Evolutionary conservation across 352 stramenopile species (phyloP).

Genomic region (Pythium dissotocum): DNA sequence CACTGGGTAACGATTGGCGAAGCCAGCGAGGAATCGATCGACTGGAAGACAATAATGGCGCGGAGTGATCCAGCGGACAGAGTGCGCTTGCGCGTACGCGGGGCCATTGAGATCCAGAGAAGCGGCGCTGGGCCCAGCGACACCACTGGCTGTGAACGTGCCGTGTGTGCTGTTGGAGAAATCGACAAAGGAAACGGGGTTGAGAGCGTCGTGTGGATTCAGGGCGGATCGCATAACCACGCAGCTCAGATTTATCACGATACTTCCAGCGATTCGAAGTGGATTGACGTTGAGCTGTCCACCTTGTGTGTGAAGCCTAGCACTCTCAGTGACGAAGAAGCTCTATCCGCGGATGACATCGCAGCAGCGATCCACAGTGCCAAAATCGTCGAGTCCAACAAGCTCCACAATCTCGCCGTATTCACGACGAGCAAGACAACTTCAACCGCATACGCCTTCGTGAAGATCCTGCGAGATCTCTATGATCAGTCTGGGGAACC

Average conservation of each 20-base stretch:
- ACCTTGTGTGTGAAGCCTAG: not conserved
- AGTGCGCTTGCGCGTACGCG: constrained; percentile 12
- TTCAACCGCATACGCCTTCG: not conserved
- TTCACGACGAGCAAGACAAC: constrained; percentile 18
- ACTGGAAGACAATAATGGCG: constrained; percentile 1
- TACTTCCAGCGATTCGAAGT: not conserved
- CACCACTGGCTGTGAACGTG: not conserved
- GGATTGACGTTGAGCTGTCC: not conserved
- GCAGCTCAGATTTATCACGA: not conserved
- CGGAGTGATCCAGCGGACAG: not conserved
- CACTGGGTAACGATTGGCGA: not conserved
- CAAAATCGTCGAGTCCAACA: constrained; percentile 1
- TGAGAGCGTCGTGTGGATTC: constrained; percentile 18
- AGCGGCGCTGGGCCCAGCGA: not conserved
- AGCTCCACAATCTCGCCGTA: constrained; percentile 25
- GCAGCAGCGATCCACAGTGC: constrained; percentile 16
- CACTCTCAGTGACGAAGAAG: constrained; percentile 1
- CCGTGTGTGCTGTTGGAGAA: constrained; percentile 14
- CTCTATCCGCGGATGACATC: constrained; percentile 13
- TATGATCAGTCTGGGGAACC: not conserved
- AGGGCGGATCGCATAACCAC: constrained; percentile 6
- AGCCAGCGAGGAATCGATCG: not conserved
- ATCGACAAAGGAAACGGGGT: not conserved
- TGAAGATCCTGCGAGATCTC: not conserved
- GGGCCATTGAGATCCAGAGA: not conserved